Evolutionary conservation across 2,329 filamentous ascomycete species (phyloP), one percentile per base, ranked within the genome.

Genomic region (Aspergillus chevalieri): DNA sequence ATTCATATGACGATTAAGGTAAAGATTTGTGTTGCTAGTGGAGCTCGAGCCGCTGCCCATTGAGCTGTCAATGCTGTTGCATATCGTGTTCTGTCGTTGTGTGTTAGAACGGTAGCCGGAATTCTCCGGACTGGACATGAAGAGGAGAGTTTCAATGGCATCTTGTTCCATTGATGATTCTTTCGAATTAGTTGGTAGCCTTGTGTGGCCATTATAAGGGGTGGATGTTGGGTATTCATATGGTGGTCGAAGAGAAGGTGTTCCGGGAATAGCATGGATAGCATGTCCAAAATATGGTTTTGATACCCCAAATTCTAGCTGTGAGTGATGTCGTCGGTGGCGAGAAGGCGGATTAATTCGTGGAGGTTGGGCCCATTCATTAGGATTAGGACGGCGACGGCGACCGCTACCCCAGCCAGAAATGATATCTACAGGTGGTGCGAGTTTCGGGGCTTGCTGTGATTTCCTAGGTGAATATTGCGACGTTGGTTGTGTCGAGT

Each of bases 71-170:
- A 63, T 55, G 47, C 58, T 68, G 45, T 51, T 58, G 42, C 60
- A 57, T 5, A 58, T 52, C 9, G 54, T 15, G 30, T 52, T 47
- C 48, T 44, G 48, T 45, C 57, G 49, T 34, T 52, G 53, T 44
- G 69, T 67, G 46, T 61, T 65, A 7, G 69, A 63, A 41, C 69
- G 69, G 52, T 72, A 73, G 1, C 69, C 70, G 4, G 73, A 74
- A 47, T 75, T 74, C 28, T 70, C 73, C 1, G 74, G 74, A 47
- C 74, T 77, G 38, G 73, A 74, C 74, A 77, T 75, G 58, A 76
- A 76, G 7, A 76, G 58, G 8, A 77, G 57, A 0, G 73, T 75
- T 58, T 77, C 74, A n/a, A 77, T 74, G 9, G 74, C 74, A 51
- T 77, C 74, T 52, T 75, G 70, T 53, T 77, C 74, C 70, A 75